Evolutionary conservation across 352 stramenopile genomes (phyloP), one percentile per base, ranked within the genome.

Genomic region (Globisporangium cylindrosporum): DNA sequence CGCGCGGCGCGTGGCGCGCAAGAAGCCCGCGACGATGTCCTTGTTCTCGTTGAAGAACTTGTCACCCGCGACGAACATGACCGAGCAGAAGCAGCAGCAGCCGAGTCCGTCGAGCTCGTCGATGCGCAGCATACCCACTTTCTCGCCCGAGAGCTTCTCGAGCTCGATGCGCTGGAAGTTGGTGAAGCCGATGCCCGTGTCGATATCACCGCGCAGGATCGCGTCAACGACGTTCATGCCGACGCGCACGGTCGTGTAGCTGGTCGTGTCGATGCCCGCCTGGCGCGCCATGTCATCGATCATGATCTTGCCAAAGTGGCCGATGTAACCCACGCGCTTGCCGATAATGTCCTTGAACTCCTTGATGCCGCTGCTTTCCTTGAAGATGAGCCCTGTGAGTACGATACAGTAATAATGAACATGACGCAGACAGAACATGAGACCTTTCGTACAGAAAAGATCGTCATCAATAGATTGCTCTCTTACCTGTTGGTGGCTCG

Each of bases 141-240:
- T 80, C 67, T 84, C 77, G 48, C 77, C 77, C 55, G 74, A 79
- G 51, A 84, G 73, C 66, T 84, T 73, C 65, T 84, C 77, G 27
- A 84, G 71, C 57, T 84, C 77, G 25, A 84, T 73, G 64, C 77
- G 77, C 68, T 84, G 77, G 68, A 84, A 84, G 77, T 84, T 84
- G 62, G 77, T 84, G 55, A 84, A 84, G 32, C 77, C 77, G 54
- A 84, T 84, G 29, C 77, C 77, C 24, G 77, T 84, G 70, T 84
- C 77, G 57, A 84, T 81, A 18, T 81, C 77, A 34, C 74, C 77
- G 41, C 77, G 77, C 57, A 84, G 55, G 49, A 84, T 84, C 32
- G 77, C 77, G 41, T 84, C 77, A n/a, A 78, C 76, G 51, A 84
- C 77, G 66, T 84, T 84, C 77, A 84, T 84, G 49, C 77, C 77